These are phyloP conservation scores for Kodamaea ohmeri DNA, from an alignment of 1,139 yeast genomes.

Conservation along the genomic window DNA sequence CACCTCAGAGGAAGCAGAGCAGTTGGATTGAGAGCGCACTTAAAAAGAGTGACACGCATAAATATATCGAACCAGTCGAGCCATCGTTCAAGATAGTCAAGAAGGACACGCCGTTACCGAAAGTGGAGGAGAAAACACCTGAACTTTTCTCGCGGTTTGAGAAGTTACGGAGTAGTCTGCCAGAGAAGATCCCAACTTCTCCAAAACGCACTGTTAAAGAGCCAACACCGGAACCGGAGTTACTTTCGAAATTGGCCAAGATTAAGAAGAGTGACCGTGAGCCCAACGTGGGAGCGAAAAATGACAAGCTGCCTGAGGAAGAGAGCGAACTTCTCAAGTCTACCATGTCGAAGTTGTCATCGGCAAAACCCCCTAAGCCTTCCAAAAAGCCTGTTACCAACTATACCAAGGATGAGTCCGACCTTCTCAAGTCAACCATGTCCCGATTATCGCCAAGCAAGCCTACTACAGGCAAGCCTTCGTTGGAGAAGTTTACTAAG, in stretches of 20 bases:
- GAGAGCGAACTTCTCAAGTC: conserved; percentile 11
- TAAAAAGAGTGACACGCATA: conserved; percentile 19
- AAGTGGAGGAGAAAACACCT: conserved; percentile 13
- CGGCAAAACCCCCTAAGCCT: conserved; percentile 18
- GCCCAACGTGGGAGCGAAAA: neutral
- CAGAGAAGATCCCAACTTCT: conserved; percentile 2
- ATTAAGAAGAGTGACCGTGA: neutral
- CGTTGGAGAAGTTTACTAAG: conserved; percentile 15
- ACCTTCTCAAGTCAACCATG: conserved; percentile 16
- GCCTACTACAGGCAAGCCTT: conserved; percentile 18
- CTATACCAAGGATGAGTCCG: conserved; percentile 15
- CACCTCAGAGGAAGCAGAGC: conserved; percentile 15
- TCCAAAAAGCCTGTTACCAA: conserved; percentile 17
- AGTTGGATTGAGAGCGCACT: conserved; percentile 24
- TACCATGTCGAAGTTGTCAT: conserved; percentile 15
- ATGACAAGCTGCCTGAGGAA: neutral
- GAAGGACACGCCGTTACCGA: conserved; percentile 12
- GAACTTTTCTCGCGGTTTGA: conserved; percentile 15
- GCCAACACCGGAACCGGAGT: conserved; percentile 14
- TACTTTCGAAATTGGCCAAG: conserved; percentile 12
- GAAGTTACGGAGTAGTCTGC: conserved; percentile 8
- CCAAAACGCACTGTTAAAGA: neutral
- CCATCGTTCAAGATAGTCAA: conserved; percentile 15
- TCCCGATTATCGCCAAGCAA: conserved; percentile 16
- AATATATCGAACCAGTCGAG: conserved; percentile 14